A percentile compares a stretch with the other conserved stretches of the same genome.
Evolutionary conservation across 1,139 yeast species (phyloP).

Genomic region (Meyerozyma sp.): DNA sequence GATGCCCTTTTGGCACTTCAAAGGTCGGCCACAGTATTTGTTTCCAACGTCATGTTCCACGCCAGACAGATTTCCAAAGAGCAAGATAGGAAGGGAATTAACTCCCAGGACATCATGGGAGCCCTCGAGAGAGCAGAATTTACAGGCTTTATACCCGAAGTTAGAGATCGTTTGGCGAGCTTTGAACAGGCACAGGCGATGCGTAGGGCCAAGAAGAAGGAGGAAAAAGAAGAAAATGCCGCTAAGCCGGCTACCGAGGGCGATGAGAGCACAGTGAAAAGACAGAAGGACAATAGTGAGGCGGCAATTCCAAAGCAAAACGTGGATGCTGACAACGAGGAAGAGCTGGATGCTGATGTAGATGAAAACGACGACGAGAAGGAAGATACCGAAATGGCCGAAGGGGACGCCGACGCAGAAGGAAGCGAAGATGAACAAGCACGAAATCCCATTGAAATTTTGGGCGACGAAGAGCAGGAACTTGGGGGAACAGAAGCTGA

Average conservation of each 20-base stretch:
- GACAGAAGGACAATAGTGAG: conserved; percentile 2
- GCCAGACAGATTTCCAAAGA: conserved; percentile 53
- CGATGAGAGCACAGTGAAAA: conserved; percentile 6
- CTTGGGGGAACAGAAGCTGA: conserved; percentile 3
- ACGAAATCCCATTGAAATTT: neutral
- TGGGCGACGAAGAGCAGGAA: neutral
- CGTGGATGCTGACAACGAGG: conserved; percentile 17
- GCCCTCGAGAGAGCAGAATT: conserved; percentile 58
- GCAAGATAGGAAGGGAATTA: conserved; percentile 54
- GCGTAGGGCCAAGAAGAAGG: conserved; percentile 4
- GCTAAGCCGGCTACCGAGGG: neutral
- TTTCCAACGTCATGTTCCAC: conserved; percentile 58
- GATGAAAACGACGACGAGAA: conserved; percentile 9
- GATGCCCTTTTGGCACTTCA: conserved; percentile 66
- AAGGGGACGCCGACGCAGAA: conserved; percentile 9
- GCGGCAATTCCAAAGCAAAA: conserved; percentile 7
- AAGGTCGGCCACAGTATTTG: conserved; percentile 69
- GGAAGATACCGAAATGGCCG: conserved; percentile 5
- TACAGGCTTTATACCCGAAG: conserved; percentile 47
- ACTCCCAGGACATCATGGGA: conserved; percentile 56
- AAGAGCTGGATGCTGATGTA: conserved; percentile 9
- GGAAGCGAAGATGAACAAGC: neutral
- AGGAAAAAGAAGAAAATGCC: conserved; percentile 5
- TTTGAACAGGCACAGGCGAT: conserved; percentile 24
- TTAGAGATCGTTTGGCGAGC: conserved; percentile 43